Base-by-base conservation (phyloP, 2,329 filamentous ascomycete genomes). In the Uncinocarpus reesii region DNA sequence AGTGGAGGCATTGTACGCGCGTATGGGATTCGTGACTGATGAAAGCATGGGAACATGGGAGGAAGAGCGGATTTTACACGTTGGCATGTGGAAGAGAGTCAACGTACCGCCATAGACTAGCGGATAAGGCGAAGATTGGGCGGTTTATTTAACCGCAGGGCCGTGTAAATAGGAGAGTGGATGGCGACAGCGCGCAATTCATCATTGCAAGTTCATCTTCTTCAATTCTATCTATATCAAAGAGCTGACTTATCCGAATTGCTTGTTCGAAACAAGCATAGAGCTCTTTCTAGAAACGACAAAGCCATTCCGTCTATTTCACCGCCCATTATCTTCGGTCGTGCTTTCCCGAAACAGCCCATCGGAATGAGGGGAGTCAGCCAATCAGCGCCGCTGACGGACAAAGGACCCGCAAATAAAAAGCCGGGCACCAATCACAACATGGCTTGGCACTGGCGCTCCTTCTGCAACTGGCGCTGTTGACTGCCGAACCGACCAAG, bases 31-130 rank as follows among this genome's bases (percentile, higher is more conserved):
- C 63, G 67, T 71, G 53, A 70, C 77, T 7, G 88, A 95, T 65
- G 75, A 84, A 59, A 71, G 67, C 7, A 78, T 90, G 77, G 85
- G 86, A 0, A 73, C 64, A 26, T 95, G 88, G 87, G 72, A 74
- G 53, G 88, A 95, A 64, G 87, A 92, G 60, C 86, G 84, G 3
- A 90, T 95, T 47, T 72, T 77, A 55, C 87, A 95, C 70, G 75
- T 93, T 15, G 88, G 85, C 51, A 93, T 95, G 88, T 94, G 78
- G 75, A 75, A 67, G 63, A 55, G 64, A 47, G 46, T 70, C n/a
- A 47, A 53, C 10, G 35, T 62, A 24, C 7, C 28, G n/a, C n/a
- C n/a, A n/a, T n/a, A n/a, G n/a, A n/a, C n/a, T n/a, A n/a, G n/a
- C n/a, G n/a, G n/a, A n/a, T n/a, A n/a, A n/a, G n/a, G n/a, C n/a